phyloP scores from a whole-genome alignment of 179 eudicot species.

The Pouteria campechiana region DNA sequence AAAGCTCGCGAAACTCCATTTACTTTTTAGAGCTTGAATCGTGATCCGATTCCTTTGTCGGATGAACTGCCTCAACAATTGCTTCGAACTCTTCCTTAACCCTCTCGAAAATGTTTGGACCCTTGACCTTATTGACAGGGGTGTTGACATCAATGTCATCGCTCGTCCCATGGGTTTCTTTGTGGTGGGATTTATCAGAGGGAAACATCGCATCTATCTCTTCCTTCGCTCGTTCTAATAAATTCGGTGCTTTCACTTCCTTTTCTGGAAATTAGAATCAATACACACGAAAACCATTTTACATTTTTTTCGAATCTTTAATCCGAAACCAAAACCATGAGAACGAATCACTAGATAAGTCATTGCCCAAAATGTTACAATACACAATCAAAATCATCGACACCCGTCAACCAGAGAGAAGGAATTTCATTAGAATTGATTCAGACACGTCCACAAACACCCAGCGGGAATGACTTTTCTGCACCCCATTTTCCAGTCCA shows the following conservation, averaged over 20 bases:
- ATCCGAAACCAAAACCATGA: too few species aligned
- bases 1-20: too few species aligned
- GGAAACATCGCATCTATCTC: conserved; percentile 23
- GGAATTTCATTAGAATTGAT: too few species aligned
- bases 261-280: conserved; percentile 18
- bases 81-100: conserved; percentile 57
- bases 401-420: too few species aligned
- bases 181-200: conserved; percentile 47
- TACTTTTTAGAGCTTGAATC: too few species aligned
- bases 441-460: too few species aligned
- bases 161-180: conserved; percentile 79
- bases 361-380: too few species aligned
- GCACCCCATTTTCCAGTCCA: too few species aligned
- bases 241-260: conserved; percentile 26
- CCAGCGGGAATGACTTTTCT: too few species aligned
- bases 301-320: too few species aligned
- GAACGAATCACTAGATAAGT: too few species aligned
- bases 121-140: conserved; percentile 50
- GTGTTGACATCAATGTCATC: conserved; percentile 61
- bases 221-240: conserved; percentile 29
- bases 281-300: background rate
- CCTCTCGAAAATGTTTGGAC: conserved; percentile 59
- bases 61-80: conserved; percentile 28
- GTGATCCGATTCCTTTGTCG: conserved; percentile 18
- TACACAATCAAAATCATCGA: too few species aligned